Evolutionary conservation across 352 stramenopile genomes (phyloP).

Genomic region (Pythium pyrilobum): DNA sequence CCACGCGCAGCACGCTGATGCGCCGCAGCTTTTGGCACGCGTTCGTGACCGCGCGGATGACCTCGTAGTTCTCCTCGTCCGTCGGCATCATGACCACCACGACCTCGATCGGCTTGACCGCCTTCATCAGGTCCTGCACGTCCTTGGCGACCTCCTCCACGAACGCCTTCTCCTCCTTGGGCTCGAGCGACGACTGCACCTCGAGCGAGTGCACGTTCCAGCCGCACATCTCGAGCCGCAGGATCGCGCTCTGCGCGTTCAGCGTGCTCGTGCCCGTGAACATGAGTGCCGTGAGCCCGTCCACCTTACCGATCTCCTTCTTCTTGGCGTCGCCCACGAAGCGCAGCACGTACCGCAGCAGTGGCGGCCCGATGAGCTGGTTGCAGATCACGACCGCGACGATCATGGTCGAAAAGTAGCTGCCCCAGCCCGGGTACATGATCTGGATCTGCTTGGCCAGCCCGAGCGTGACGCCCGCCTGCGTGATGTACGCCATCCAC

Average conservation of each 20-base stretch:
- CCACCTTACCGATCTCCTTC: slow-evolving; percentile 52
- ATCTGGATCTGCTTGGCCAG: slow-evolving; percentile 71
- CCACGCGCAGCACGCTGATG: slow-evolving; percentile 45
- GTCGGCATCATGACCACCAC: slow-evolving; percentile 59
- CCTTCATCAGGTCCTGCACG: slow-evolving; percentile 26
- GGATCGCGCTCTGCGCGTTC: slow-evolving; percentile 32
- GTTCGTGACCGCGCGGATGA: slow-evolving; percentile 44
- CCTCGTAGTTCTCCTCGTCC: slow-evolving; percentile 44
- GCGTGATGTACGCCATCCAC: slow-evolving; percentile 76
- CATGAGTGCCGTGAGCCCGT: slow-evolving; percentile 43
- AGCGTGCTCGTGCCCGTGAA: slow-evolving; percentile 16
- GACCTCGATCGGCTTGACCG: slow-evolving; percentile 42
- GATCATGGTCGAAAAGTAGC: slow-evolving; percentile 72
- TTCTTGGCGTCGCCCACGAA: slow-evolving; percentile 52
- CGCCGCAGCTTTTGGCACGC: slow-evolving; percentile 43
- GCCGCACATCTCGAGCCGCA: slow-evolving; percentile 50
- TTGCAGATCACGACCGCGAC: slow-evolving; percentile 70
- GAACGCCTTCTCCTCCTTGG: slow-evolving; percentile 19
- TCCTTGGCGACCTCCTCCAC: slow-evolving; percentile 21
- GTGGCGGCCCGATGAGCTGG: slow-evolving; percentile 50
- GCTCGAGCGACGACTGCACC: slow-evolving; percentile 28
- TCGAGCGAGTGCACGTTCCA: slow-evolving; percentile 49
- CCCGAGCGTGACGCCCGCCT: slow-evolving; percentile 60
- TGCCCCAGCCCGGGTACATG: slow-evolving; percentile 62
- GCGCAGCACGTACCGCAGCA: slow-evolving; percentile 51